Evolutionary conservation across 495 filamentous ascomycete species (phyloP).

Genomic region (Penicillium turbatum): DNA sequence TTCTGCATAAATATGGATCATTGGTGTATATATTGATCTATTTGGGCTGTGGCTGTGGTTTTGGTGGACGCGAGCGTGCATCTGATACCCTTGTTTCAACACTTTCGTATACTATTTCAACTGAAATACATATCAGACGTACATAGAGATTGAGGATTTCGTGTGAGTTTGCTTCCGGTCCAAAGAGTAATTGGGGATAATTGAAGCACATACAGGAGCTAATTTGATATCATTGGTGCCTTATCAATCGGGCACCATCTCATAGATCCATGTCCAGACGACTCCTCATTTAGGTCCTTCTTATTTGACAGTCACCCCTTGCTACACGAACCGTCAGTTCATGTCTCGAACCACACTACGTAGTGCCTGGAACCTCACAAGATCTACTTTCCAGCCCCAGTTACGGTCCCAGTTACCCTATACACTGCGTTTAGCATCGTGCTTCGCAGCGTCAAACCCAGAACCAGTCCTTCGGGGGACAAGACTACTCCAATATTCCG

Average conservation of each 20-base stretch:
- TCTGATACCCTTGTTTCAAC: conserved; percentile 26
- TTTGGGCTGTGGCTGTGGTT: not conserved
- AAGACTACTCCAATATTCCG: not conserved
- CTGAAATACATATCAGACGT: conserved; percentile 10
- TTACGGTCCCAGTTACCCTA: not conserved
- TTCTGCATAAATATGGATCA: conserved; percentile 1
- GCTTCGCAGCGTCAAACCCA: not conserved
- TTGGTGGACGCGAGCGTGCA: not conserved
- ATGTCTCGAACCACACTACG: not conserved
- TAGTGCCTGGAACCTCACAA: not conserved
- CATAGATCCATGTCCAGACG: not conserved
- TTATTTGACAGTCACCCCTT: not conserved
- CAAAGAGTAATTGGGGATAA: not conserved
- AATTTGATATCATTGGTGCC: not conserved
- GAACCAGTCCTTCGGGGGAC: not conserved
- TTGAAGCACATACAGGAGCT: not conserved
- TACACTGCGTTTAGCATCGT: not conserved
- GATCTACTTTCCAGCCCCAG: not conserved
- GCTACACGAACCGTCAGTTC: not conserved
- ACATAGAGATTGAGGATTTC: not conserved
- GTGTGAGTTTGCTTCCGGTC: not conserved
- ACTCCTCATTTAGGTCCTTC: conserved; percentile 4
- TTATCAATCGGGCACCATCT: not conserved
- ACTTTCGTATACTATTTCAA: conserved; percentile 18
- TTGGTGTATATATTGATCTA: not conserved